Evolutionary conservation across 2,329 filamentous ascomycete genomes (phyloP).

Genomic region (Trichoderma sp.): DNA sequence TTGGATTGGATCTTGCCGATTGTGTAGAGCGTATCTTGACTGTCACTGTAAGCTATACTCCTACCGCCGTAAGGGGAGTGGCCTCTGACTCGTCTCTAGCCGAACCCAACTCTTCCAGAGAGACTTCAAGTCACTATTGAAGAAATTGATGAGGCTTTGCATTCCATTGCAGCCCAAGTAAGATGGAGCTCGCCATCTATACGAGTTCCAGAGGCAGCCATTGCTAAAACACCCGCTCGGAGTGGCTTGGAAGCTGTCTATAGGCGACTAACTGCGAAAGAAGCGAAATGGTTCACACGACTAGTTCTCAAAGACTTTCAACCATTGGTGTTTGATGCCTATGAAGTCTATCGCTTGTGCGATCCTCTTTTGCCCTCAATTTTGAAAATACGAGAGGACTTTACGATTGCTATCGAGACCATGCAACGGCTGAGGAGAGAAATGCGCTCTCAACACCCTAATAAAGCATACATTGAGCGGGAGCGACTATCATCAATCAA

Average conservation of each 20-base stretch:
- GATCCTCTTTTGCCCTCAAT: conserved; percentile 70
- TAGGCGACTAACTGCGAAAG: conserved; percentile 57
- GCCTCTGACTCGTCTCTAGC: conserved; percentile 35
- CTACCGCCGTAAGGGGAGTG: neutral
- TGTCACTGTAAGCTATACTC: conserved; percentile 49
- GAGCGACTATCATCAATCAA: conserved; percentile 39
- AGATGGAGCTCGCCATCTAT: conserved; percentile 68
- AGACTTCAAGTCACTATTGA: conserved; percentile 59
- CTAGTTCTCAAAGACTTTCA: conserved; percentile 74
- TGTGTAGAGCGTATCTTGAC: conserved; percentile 66
- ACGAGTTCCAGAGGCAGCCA: conserved; percentile 36
- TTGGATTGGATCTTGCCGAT: conserved; percentile 65
- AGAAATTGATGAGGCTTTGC: conserved; percentile 66
- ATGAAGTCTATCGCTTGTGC: conserved; percentile 56
- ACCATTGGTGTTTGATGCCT: conserved; percentile 62
- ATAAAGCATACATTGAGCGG: conserved; percentile 19
- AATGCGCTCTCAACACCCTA: conserved; percentile 21
- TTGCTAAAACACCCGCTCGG: conserved; percentile 33
- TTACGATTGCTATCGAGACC: conserved; percentile 57
- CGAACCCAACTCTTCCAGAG: conserved; percentile 38
- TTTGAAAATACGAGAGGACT: conserved; percentile 67
- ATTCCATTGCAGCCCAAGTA: conserved; percentile 64
- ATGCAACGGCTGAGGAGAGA: conserved; percentile 40
- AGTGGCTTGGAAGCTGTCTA: conserved; percentile 57
- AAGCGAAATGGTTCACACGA: conserved; percentile 85